Conservation (phyloP, 1,284 basidiomycete species). For the Melampsora abietis-canadensis region DNA sequence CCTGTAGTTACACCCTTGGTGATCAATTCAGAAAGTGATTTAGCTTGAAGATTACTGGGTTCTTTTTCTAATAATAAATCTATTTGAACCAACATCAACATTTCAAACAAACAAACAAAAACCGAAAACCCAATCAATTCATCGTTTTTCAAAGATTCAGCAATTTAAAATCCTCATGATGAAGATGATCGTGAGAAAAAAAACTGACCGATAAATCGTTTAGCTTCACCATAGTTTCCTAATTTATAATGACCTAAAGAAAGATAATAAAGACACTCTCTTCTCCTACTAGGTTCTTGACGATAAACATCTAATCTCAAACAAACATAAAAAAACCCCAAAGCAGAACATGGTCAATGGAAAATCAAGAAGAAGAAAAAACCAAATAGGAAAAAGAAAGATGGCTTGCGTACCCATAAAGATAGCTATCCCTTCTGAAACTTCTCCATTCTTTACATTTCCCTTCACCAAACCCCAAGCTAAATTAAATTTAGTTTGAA, state of each 20-base stretch:
- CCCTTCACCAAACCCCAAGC: conserved; percentile 57
- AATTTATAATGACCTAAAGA: conserved; percentile 96
- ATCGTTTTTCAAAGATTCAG: not conserved
- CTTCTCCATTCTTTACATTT: conserved; percentile 62
- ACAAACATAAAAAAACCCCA: no score
- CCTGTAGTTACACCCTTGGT: conserved; percentile 82
- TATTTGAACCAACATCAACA: conserved; percentile 52
- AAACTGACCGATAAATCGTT: conserved; percentile 80
- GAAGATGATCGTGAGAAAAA: not conserved
- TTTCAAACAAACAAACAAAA: not conserved
- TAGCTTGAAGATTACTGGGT: conserved; percentile 88
- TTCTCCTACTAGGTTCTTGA: conserved; percentile 74
- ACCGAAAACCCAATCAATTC: not conserved
- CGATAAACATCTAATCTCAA: conserved; percentile 76
- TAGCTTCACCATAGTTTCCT: conserved; percentile 88
- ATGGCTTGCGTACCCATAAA: conserved; percentile 69
- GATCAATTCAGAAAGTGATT: conserved; percentile 77
- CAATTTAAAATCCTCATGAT: not conserved
- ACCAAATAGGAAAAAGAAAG: not conserved
- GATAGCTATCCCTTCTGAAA: conserved; percentile 83
- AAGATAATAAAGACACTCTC: conserved; percentile 97
- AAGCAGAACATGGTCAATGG: no score
- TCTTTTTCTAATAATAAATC: conserved; percentile 87
- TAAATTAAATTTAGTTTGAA: conserved; percentile 97
- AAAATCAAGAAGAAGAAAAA: no score